These are phyloP conservation scores for Amanita jacksonii DNA, from an alignment of 768 basidiomycete species.

Conservation along the genomic window DNA sequence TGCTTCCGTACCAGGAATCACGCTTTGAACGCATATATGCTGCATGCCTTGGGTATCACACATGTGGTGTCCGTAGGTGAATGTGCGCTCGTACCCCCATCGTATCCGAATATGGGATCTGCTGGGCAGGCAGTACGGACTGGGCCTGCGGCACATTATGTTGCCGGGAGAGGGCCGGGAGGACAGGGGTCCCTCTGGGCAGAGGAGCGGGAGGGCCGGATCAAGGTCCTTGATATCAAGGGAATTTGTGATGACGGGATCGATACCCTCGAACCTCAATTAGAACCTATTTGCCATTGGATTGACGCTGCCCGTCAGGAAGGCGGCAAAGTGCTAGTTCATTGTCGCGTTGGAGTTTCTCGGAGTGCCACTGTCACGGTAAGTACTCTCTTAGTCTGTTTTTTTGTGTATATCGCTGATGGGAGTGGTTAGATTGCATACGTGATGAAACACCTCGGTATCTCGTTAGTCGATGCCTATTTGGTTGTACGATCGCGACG, in stretches of 20 bases:
- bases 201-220: slow-evolving; percentile 81
- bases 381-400: slow-evolving; percentile 23
- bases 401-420: background rate
- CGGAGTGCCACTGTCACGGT: slow-evolving; percentile 89
- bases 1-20: slow-evolving; percentile 80
- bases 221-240: slow-evolving; percentile 82
- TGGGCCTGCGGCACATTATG: slow-evolving; percentile 24
- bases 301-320: slow-evolving; percentile 82
- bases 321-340: slow-evolving; percentile 88
- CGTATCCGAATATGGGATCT: slow-evolving; percentile 15
- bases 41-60: slow-evolving; percentile 93
- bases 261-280: too few relatives aligned
- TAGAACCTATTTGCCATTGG: too few relatives aligned
- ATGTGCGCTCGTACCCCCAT: slow-evolving; percentile 73
- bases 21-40: slow-evolving; percentile 90
- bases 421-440: slow-evolving; percentile 65
- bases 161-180: slow-evolving; percentile 35
- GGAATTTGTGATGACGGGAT: too few relatives aligned
- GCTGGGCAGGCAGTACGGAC: slow-evolving; percentile 11
- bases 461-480: slow-evolving; percentile 90
- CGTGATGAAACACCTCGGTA: slow-evolving; percentile 84
- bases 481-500: slow-evolving; percentile 85
- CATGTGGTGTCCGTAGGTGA: slow-evolving; percentile 97
- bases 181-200: slow-evolving; percentile 74
- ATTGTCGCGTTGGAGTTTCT: slow-evolving; percentile 97